A percentile compares a stretch with the other conserved stretches of the same genome.
These are phyloP conservation scores for Arthrobotrys megalospora DNA, from an alignment of 2,329 filamentous ascomycete species.

Conservation along the genomic window DNA sequence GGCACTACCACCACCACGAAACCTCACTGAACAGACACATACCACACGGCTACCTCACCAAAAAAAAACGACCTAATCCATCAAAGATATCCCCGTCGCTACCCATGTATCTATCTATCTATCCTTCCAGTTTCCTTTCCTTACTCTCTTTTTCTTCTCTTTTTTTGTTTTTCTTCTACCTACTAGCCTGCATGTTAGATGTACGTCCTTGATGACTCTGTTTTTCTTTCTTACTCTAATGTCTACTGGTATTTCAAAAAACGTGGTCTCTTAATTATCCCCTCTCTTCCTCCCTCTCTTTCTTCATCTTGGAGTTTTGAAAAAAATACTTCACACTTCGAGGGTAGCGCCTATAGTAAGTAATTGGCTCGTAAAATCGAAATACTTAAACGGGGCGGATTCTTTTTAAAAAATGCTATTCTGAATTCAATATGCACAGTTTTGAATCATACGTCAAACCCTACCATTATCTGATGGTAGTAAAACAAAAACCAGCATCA, in stretches of 20 bases:
- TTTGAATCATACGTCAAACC: constrained; percentile 1
- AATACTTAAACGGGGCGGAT: no score
- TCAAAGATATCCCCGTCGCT: neutral
- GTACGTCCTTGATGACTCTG: constrained; percentile 24
- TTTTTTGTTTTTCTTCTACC: constrained; percentile 19
- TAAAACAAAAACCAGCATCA: neutral
- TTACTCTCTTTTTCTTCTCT: constrained; percentile 1
- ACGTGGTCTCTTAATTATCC: no score
- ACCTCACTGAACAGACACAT: neutral
- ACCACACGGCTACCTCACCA: constrained; percentile 2
- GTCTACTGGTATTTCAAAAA: constrained; percentile 18
- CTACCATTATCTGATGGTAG: neutral
- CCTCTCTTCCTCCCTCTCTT: neutral
- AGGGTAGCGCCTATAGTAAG: no score
- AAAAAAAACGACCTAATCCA: constrained; percentile 11
- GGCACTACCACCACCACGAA: neutral
- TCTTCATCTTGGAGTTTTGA: neutral
- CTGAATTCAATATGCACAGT: constrained; percentile 25
- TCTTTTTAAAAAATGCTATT: constrained; percentile 16
- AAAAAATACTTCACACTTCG: no score
- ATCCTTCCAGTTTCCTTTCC: neutral
- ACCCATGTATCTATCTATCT: constrained; percentile 38
- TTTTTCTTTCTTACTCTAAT: constrained; percentile 16
- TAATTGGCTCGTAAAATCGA: no score
- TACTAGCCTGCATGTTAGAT: constrained; percentile 56